Evolutionary conservation across 495 filamentous ascomycete species (phyloP).

Genomic region (Penicillium coffeae): DNA sequence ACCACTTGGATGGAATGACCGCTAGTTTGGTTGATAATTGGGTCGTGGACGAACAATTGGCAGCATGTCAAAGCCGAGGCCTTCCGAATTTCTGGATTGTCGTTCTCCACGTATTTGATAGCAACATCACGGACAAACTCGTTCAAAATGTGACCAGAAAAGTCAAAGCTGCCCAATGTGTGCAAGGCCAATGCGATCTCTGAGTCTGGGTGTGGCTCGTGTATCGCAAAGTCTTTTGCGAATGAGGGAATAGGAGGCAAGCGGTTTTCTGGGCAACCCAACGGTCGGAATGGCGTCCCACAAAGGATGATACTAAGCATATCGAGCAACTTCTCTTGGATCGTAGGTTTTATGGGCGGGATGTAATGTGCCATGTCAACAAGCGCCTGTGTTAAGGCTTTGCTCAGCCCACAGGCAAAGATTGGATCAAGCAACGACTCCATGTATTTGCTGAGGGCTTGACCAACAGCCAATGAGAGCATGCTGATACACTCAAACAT

Average conservation of each 20-base stretch:
- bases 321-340: constrained; percentile 90
- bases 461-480: constrained; percentile 89
- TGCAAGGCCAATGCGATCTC: constrained; percentile 90
- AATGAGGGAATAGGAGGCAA: constrained; percentile 67
- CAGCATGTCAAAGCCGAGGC: constrained; percentile 96
- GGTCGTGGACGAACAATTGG: constrained; percentile 92
- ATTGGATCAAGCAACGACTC: constrained; percentile 92
- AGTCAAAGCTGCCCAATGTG: constrained; percentile 95
- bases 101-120: constrained; percentile 94
- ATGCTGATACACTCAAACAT: constrained; percentile 98
- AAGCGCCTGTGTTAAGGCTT: constrained; percentile 87
- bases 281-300: constrained; percentile 82
- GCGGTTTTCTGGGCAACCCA: constrained; percentile 79
- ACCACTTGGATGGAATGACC: constrained; percentile 95
- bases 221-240: constrained; percentile 77
- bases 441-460: constrained; percentile 97
- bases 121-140: constrained; percentile 98
- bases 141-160: constrained; percentile 88
- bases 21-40: constrained; percentile 96
- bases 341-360: constrained; percentile 83
- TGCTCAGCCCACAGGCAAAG: constrained; percentile 90
- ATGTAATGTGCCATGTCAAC: constrained; percentile 99
- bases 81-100: constrained; percentile 88
- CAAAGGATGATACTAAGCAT: constrained; percentile 92
- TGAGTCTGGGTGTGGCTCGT: constrained; percentile 62